Evolutionary conservation across 129 eudicot species (phyloP), one percentile per base, ranked within the genome.

Genomic region (Cynara cardunculus): DNA sequence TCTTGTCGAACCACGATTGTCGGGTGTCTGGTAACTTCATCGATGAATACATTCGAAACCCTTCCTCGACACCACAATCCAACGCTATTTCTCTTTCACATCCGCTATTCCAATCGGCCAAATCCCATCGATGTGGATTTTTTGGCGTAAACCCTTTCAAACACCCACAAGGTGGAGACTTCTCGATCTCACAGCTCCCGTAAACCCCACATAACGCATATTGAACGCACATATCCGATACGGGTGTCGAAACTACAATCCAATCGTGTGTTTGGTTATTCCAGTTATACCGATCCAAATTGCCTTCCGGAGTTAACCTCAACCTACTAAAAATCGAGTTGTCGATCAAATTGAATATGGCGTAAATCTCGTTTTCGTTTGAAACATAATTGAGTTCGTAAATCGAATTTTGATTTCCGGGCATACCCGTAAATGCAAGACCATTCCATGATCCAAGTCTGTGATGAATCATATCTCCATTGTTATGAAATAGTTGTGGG

Each of bases 21-120:
- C 65, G 22, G 4, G 81, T 26, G 74, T 87, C 89, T 0, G 93
- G 93, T 69, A 85, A 25, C n/a, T 89, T 87, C 3, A 87, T 34
- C 5, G 3, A 61, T 0, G 64, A 2, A 32, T 62, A 41, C 80
- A 49, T 82, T 4, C 75, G 14, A 70, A 87, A 89, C 25, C 82
- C 87, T 2, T 87, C 90, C 75, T 77, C 86, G 4, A 12, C 56
- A 16, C 31, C 3, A 32, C 86, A 89, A 41, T 74, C 71, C 77
- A 87, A 77, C 0, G 76, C 80, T 9, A 16, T 26, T 35, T 44
- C 32, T 28, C 90, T 18, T 1, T 19, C 74, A 80, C 93, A 89
- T 2, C 93, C 93, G 10, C 68, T 68, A 6, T 80, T 67, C 89
- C 89, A 89, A 68, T 89, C 76, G 11, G 73, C 41, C 1, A 5